Conservation (phyloP, 768 basidiomycete species). For the Tulasnella sp. region DNA sequence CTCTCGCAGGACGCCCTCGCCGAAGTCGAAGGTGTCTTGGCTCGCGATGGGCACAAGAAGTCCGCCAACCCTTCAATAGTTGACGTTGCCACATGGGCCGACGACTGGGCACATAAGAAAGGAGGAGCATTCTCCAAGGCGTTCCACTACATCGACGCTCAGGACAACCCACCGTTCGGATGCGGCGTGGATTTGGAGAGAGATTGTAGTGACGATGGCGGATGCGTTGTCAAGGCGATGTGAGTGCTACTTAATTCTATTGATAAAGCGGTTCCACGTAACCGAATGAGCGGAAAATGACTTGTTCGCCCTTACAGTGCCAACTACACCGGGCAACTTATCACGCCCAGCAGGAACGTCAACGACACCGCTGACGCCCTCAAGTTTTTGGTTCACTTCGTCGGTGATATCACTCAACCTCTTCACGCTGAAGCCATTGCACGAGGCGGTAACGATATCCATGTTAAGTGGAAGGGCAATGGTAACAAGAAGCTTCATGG, state of each 20-base stretch:
- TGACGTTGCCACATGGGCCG: background rate
- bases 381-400: no score
- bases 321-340: slow-evolving; percentile 1
- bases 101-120: background rate
- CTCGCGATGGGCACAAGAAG: background rate
- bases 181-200: no score
- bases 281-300: no score
- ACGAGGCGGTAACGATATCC: slow-evolving; percentile 15
- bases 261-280: background rate
- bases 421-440: no score
- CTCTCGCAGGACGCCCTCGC: background rate
- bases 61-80: background rate
- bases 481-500: slow-evolving; percentile 12
- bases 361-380: no score
- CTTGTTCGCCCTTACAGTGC: background rate
- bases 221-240: slow-evolving; percentile 18
- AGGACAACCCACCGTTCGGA: no score
- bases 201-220: background rate
- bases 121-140: background rate
- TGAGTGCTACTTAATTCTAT: background rate
- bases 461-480: slow-evolving; percentile 10
- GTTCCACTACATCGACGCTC: slow-evolving; percentile 26
- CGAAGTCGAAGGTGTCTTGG: background rate
- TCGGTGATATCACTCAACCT: no score
- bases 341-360: background rate